phyloP scores from a whole-genome alignment of 2,329 filamentous ascomycete genomes.

The Aspergillus nomiae region DNA sequence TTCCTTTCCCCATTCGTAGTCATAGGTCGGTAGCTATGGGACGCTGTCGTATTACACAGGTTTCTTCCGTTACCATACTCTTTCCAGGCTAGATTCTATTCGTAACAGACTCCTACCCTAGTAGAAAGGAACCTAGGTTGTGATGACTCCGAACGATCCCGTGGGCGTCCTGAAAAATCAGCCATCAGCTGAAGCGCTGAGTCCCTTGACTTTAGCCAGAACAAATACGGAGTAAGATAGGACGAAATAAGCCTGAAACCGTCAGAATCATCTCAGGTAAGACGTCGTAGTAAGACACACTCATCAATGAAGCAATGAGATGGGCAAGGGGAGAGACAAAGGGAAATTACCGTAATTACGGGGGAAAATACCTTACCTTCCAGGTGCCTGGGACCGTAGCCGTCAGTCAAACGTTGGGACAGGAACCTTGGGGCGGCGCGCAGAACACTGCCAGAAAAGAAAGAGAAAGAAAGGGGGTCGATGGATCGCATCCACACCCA shows the following conservation, averaged over 20 bases:
- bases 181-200: background rate
- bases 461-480: conserved; percentile 30
- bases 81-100: background rate
- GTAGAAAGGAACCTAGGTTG: background rate
- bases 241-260: background rate
- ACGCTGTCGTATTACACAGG: conserved; percentile 5
- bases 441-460: conserved; percentile 17
- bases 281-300: background rate
- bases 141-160: background rate
- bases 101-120: conserved; percentile 9
- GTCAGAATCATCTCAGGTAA: conserved; percentile 2
- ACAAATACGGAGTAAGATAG: background rate
- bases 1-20: conserved; percentile 8
- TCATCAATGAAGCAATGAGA: background rate
- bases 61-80: conserved; percentile 8
- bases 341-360: conserved; percentile 1
- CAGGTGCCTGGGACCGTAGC: background rate
- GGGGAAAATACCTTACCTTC: conserved; percentile 2
- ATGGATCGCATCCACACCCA: conserved; percentile 19
- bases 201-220: background rate
- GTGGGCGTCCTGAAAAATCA: background rate
- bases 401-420: conserved; percentile 11
- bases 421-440: conserved; percentile 1
- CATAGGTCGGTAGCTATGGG: background rate
- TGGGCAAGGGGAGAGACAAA: background rate